Conservation (phyloP, 1,139 yeast genomes). For the Candida dubliniensis region DNA sequence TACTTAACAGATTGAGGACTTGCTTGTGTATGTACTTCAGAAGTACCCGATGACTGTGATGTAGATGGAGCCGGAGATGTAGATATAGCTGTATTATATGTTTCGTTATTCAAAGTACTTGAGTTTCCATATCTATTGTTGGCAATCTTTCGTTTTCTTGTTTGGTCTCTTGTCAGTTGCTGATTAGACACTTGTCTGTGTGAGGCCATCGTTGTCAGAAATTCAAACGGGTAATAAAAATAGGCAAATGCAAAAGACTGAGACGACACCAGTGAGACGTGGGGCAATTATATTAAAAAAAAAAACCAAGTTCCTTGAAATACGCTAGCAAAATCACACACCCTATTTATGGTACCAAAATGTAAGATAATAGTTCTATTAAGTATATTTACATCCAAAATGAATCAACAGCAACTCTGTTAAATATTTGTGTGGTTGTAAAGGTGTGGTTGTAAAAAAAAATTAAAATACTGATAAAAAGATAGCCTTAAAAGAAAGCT, state of each 20-base stretch:
- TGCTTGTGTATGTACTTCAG: too few relatives aligned
- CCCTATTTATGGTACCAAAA: neutral
- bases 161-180: neutral
- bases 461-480: neutral
- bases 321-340: neutral
- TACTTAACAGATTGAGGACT: too few relatives aligned
- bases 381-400: neutral
- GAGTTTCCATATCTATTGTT: neutral
- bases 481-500: neutral
- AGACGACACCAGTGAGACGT: neutral
- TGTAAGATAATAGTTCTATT: neutral
- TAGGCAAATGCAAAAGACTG: neutral
- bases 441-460: conserved; percentile 1
- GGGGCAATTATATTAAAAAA: neutral
- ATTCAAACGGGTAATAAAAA: neutral
- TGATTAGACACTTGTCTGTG: conserved; percentile 1
- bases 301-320: neutral
- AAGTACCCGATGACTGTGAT: neutral
- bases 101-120: neutral
- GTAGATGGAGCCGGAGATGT: neutral
- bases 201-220: neutral
- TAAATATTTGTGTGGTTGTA: conserved; percentile 1
- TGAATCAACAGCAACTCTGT: neutral
- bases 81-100: neutral
- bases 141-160: conserved; percentile 1